These are phyloP conservation scores for Fennellomyces sp. DNA, from an alignment of 371 early-diverging fungal genomes.

Conservation along the genomic window DNA sequence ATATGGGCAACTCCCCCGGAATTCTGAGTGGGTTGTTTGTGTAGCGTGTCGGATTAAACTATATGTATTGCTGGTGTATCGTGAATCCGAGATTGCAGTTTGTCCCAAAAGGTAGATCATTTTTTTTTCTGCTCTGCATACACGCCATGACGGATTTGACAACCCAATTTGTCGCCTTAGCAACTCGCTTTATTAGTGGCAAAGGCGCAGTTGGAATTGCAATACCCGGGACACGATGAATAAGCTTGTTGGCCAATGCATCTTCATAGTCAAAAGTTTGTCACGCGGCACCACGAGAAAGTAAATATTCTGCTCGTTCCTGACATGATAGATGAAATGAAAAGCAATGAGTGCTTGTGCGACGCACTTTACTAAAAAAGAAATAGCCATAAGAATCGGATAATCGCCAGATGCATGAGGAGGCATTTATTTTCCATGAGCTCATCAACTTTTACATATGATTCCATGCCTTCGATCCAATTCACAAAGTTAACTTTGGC, in stretches of 20 bases:
- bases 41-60: constrained; percentile 4
- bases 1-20: background rate
- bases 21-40: background rate
- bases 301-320: constrained; percentile 4
- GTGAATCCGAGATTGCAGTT: background rate
- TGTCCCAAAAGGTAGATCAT: background rate
- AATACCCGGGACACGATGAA: too few species aligned
- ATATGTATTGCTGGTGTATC: background rate
- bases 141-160: too few species aligned
- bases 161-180: too few species aligned
- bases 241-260: too few species aligned
- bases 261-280: background rate
- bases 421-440: background rate
- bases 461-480: background rate
- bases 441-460: background rate
- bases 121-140: background rate
- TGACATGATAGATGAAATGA: background rate
- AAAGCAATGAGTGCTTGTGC: background rate
- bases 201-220: too few species aligned
- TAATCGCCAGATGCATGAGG: background rate
- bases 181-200: too few species aligned
- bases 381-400: background rate
- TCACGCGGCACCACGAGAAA: background rate
- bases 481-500: background rate
- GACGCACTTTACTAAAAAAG: background rate